Percentiles rank a stretch among this genome's conserved stretches.
These are phyloP conservation scores for Liriodendron chinense DNA, from an alignment of 164 flowering plant species.

Conservation along the genomic window DNA sequence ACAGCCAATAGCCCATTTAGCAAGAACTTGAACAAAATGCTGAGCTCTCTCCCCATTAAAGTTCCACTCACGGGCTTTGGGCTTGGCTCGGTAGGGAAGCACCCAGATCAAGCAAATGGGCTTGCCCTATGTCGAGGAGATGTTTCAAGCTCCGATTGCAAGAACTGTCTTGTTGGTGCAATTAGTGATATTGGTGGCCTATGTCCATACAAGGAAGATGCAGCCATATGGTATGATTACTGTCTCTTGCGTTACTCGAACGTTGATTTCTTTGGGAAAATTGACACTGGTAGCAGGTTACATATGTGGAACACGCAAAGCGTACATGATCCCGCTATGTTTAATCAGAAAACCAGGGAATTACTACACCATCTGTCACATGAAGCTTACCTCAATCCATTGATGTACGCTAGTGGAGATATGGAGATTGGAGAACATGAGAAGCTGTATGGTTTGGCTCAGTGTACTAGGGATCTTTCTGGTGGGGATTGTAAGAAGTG, in stretches of 20 bases:
- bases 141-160: slow-evolving; percentile 25
- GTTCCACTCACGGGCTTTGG: slow-evolving; percentile 32
- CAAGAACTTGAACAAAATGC: slow-evolving; percentile 25
- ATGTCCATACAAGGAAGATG: slow-evolving; percentile 37
- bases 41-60: slow-evolving; percentile 20
- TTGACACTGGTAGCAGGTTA: slow-evolving; percentile 24
- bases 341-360: slow-evolving; percentile 23
- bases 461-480: slow-evolving; percentile 50
- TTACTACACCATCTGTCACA: slow-evolving; percentile 22
- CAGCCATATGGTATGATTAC: slow-evolving; percentile 39
- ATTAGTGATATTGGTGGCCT: slow-evolving; percentile 18
- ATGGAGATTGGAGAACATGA: slow-evolving; percentile 4
- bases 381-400: slow-evolving; percentile 9
- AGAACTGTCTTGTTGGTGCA: slow-evolving; percentile 31
- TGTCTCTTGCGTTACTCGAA: slow-evolving; percentile 42
- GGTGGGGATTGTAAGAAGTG: slow-evolving; percentile 40
- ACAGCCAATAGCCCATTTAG: slow-evolving; percentile 15
- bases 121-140: slow-evolving; percentile 51
- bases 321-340: slow-evolving; percentile 21
- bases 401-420: slow-evolving; percentile 33
- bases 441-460: slow-evolving; percentile 40
- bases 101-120: slow-evolving; percentile 15
- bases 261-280: slow-evolving; percentile 31
- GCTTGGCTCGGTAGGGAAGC: slow-evolving; percentile 6
- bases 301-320: slow-evolving; percentile 28